Evolutionary conservation across 495 filamentous ascomycete species (phyloP).

Genomic region (Jackrogersella minutella): DNA sequence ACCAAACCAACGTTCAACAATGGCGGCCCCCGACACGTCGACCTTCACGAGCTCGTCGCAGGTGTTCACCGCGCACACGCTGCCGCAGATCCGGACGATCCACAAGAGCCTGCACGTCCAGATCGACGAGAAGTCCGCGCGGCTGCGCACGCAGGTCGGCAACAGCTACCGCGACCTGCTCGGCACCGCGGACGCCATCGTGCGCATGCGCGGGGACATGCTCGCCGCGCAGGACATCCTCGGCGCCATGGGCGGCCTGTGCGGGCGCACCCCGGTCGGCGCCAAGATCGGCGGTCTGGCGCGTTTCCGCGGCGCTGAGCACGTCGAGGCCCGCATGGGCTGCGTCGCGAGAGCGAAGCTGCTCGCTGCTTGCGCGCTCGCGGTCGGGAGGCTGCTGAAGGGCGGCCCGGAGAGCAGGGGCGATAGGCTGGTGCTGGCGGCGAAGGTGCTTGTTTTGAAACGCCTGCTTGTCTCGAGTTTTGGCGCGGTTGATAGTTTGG

Average conservation of each 20-base stretch:
- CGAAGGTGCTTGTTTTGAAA: constrained; percentile 83
- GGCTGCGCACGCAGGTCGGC: constrained; percentile 91
- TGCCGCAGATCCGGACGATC: constrained; percentile 69
- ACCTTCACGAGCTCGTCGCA: constrained; percentile 70
- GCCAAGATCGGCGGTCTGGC: constrained; percentile 69
- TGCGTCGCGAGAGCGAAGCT: constrained; percentile 50
- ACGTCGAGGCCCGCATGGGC: constrained; percentile 30
- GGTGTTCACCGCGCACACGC: constrained; percentile 76
- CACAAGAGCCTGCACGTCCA: constrained; percentile 62
- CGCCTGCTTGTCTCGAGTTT: constrained; percentile 73
- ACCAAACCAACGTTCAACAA: constrained; percentile 27
- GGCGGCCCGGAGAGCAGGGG: constrained; percentile 46
- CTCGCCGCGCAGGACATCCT: constrained; percentile 74
- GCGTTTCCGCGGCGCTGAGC: constrained; percentile 53
- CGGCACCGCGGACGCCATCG: constrained; percentile 89
- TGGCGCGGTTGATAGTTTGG: constrained; percentile 45
- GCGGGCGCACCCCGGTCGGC: constrained; percentile 76
- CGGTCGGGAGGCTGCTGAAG: constrained; percentile 60
- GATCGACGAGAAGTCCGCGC: constrained; percentile 82
- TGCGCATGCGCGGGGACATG: constrained; percentile 84
- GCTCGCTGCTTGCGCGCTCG: constrained; percentile 52
- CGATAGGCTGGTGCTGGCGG: constrained; percentile 69
- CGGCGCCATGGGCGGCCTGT: constrained; percentile 74
- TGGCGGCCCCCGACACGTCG: constrained; percentile 53
- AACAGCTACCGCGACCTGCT: constrained; percentile 91